Evolutionary conservation across 2,329 filamentous ascomycete genomes (phyloP).

Genomic region (Pyricularia grisea): DNA sequence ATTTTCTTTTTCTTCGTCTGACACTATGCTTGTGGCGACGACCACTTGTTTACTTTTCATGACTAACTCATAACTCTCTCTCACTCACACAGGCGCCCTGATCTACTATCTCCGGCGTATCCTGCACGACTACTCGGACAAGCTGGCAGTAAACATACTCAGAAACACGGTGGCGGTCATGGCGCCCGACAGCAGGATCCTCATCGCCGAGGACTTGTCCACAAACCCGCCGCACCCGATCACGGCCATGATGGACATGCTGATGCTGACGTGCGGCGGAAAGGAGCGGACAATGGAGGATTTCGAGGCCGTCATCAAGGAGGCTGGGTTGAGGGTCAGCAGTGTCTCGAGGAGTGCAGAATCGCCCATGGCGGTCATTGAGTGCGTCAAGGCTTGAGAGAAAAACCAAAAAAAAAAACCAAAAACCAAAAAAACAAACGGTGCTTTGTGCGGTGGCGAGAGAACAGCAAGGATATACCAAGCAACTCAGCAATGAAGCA

Average conservation of each 20-base stretch:
- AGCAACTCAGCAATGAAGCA: neutral
- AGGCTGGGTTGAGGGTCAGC: neutral
- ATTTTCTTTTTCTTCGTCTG: neutral
- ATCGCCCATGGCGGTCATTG: neutral
- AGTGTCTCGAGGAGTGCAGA: neutral
- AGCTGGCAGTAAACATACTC: slow-evolving; percentile 12
- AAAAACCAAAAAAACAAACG: no score
- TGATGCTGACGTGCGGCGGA: slow-evolving; percentile 4
- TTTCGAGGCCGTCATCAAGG: neutral
- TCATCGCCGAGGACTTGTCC: slow-evolving; percentile 2
- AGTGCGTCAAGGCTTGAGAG: neutral
- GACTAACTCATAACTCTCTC: neutral
- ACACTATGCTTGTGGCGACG: neutral
- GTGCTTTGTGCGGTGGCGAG: neutral
- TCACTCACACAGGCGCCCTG: slow-evolving; percentile 10
- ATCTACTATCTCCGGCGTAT: slow-evolving; percentile 18
- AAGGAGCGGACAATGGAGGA: slow-evolving; percentile 2
- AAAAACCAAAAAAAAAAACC: neutral
- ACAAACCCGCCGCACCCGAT: slow-evolving; percentile 1
- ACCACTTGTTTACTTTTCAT: neutral
- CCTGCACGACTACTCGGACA: slow-evolving; percentile 19
- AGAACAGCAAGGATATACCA: neutral
- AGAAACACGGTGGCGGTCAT: slow-evolving; percentile 13
- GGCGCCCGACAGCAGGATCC: neutral
- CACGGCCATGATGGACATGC: slow-evolving; percentile 2